Base-by-base conservation (phyloP, 192 early-diverging fungal species). In the Hyaloraphidium curvatum region DNA sequence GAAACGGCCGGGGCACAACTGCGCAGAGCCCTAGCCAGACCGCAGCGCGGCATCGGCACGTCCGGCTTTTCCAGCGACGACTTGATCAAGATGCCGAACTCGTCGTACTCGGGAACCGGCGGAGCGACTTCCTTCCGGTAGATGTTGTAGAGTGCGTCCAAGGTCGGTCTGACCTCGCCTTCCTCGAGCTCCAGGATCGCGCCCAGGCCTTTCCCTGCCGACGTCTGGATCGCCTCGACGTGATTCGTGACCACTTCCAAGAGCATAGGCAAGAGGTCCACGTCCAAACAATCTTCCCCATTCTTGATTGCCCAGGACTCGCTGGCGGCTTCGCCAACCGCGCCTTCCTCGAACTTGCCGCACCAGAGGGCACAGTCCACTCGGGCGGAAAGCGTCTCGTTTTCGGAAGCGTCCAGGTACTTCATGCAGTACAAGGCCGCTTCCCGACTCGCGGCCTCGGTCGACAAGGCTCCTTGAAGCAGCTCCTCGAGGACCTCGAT, bases 61-160 rank as follows among this genome's bases (percentile, higher is more conserved):
- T 97, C 91, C 25, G 66, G 53, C 40, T 82, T 82, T 67, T 87
- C 74, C 52, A 93, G 62, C 0, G 88, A 84, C 51, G 79, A 83
- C 0, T 82, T 80, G 28, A 86, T 87, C 0, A 92, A 70, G 54
- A 98, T 81, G 33, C 90, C 92, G 56, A 72, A 92, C 41, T 81
- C 79, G 59, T 98, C 90, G 52, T 84, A 89, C 57, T 91, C 82
- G 5, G 91, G 91, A 23, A 75, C 76, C 17, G 89, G 73, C 11
- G 85, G 68, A 31, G 72, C 63, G 31, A 79, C 71, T 56, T 74
- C 63, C 35, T 75, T 71, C 26, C 59, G 57, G 58, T 86, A 87
- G 2, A 67, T 31, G 2, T 51, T 51, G 60, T 78, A 86, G 27
- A 90, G 75, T 7, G 69, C 37, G 17, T 61, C 51, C 31, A 87